These are phyloP conservation scores for Boletus sp. DNA, from an alignment of 768 basidiomycete genomes.

Conservation along the genomic window DNA sequence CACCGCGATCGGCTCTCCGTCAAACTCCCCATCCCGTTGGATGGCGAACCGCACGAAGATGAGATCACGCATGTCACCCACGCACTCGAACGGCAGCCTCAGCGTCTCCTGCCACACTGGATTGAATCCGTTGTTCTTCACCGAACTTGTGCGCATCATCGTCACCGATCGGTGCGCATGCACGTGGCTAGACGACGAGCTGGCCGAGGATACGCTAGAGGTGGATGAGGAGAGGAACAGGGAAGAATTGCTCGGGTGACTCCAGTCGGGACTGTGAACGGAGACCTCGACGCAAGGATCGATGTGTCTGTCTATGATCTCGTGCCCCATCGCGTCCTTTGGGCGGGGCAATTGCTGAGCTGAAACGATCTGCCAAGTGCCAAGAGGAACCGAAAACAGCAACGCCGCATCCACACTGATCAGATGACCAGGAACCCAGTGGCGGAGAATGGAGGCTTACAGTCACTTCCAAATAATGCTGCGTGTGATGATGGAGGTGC, in stretches of 20 bases:
- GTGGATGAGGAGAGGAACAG: constrained; percentile 9
- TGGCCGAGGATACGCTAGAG: constrained; percentile 1
- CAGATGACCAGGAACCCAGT: background rate
- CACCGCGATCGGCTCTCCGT: constrained; percentile 63
- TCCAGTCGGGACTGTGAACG: constrained; percentile 74
- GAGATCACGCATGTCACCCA: constrained; percentile 75
- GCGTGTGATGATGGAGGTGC: constrained; percentile 47
- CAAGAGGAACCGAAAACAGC: background rate
- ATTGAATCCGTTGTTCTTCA: constrained; percentile 91
- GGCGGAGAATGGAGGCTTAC: constrained; percentile 35
- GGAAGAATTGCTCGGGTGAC: constrained; percentile 23
- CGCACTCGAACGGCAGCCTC: constrained; percentile 68
- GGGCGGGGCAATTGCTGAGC: constrained; percentile 86
- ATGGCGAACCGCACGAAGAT: constrained; percentile 82
- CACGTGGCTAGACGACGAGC: background rate
- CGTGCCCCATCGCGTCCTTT: constrained; percentile 58
- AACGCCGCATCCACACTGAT: background rate
- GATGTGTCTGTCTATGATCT: constrained; percentile 54
- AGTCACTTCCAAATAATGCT: constrained; percentile 62
- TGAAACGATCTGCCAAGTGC: constrained; percentile 59
- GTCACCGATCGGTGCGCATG: constrained; percentile 45
- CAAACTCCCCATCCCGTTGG: constrained; percentile 57
- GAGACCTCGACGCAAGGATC: constrained; percentile 84
- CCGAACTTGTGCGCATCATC: constrained; percentile 52
- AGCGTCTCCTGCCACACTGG: constrained; percentile 78